Evolutionary conservation across 148 eudicot species (phyloP).

Genomic region (Simmondsia chinensis): DNA sequence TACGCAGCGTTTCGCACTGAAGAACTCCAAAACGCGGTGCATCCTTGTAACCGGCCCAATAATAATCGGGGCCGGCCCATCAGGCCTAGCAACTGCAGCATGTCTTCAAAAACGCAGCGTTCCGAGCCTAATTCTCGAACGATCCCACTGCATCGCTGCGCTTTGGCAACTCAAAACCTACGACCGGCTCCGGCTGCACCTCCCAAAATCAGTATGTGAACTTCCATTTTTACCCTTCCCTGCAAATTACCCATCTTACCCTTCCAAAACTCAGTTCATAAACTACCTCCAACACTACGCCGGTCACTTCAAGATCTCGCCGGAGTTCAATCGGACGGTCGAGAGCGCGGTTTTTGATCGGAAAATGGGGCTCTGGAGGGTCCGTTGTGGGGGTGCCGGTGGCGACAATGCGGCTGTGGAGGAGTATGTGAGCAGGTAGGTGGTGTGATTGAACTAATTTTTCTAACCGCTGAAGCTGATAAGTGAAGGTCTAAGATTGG

Average conservation of each 20-base stretch:
- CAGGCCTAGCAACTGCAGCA: conserved; percentile 64
- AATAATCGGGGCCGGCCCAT: conserved; percentile 68
- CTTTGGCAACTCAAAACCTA: conserved; percentile 65
- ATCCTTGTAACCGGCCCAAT: conserved; percentile 43
- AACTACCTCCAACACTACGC: conserved; percentile 46
- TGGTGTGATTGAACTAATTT: no score
- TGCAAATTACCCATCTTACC: conserved; percentile 45
- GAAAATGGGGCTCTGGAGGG: conserved; percentile 46
- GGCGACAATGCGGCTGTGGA: no score
- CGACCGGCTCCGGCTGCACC: conserved; percentile 52
- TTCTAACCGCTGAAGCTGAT: no score
- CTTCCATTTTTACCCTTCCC: conserved; percentile 65
- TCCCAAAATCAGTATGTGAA: conserved; percentile 59
- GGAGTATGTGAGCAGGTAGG: conserved; percentile 53
- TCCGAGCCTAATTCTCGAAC: conserved; percentile 42
- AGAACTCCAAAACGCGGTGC: conserved; percentile 1
- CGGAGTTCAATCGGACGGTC: conserved; percentile 31
- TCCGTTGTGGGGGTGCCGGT: conserved; percentile 10
- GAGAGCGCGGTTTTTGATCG: conserved; percentile 36
- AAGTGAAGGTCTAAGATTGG: no score
- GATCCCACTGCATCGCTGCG: conserved; percentile 53
- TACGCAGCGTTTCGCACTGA: not conserved
- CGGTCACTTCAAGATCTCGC: conserved; percentile 29
- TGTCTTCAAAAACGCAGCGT: conserved; percentile 41
- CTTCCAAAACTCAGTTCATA: conserved; percentile 46